A percentile compares a stretch with the other conserved stretches of the same genome.
phyloP scores from a whole-genome alignment of 495 filamentous ascomycete species.

The Astrothelium macrocarpum region DNA sequence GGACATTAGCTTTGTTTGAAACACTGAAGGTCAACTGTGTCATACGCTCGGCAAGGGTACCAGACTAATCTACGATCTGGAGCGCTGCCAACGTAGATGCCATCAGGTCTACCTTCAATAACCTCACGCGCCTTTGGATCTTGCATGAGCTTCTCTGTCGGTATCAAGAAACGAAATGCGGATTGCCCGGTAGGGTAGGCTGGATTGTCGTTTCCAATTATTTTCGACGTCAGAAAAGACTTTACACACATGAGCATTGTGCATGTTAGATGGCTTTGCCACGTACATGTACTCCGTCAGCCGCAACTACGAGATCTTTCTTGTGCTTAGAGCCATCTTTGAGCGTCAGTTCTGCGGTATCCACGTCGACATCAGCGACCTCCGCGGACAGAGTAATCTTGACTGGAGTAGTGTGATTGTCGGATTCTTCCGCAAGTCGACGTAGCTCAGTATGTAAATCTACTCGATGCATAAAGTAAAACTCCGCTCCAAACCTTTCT shows the following conservation, averaged over 20 bases:
- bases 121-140: slow-evolving; percentile 27
- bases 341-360: slow-evolving; percentile 33
- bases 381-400: slow-evolving; percentile 28
- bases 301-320: slow-evolving; percentile 41
- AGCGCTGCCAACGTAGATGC: slow-evolving; percentile 24
- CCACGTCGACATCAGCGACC: slow-evolving; percentile 30
- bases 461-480: slow-evolving; percentile 44
- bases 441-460: slow-evolving; percentile 44
- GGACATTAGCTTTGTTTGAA: background rate
- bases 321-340: slow-evolving; percentile 27
- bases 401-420: slow-evolving; percentile 28
- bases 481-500: slow-evolving; percentile 21
- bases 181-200: slow-evolving; percentile 22
- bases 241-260: background rate
- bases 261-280: background rate
- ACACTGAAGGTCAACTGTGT: slow-evolving; percentile 3
- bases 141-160: slow-evolving; percentile 28
- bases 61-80: slow-evolving; percentile 31
- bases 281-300: slow-evolving; percentile 41
- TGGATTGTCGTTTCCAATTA: slow-evolving; percentile 2
- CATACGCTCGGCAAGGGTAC: slow-evolving; percentile 37
- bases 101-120: slow-evolving; percentile 26
- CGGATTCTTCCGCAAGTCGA: slow-evolving; percentile 30
- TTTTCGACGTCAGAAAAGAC: background rate
- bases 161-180: slow-evolving; percentile 41